Percentiles rank a stretch among this genome's conserved stretches.
These are phyloP conservation scores for Veloboletus limbatus DNA, from an alignment of 1,284 basidiomycete genomes.

Conservation along the genomic window DNA sequence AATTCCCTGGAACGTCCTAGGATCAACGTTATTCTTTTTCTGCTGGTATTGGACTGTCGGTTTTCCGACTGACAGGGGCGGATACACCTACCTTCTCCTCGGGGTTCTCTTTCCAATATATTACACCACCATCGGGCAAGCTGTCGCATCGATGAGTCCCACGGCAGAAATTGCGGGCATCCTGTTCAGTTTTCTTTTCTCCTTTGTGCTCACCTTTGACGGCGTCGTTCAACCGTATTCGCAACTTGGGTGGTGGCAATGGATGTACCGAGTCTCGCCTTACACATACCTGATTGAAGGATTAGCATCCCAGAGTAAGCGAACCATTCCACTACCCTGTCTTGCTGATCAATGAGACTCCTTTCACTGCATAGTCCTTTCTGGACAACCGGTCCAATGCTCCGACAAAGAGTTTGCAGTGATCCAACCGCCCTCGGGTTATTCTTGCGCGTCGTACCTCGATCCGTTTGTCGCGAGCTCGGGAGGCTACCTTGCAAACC, in stretches of 20 bases:
- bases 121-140: constrained; percentile 58
- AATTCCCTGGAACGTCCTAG: constrained; percentile 65
- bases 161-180: constrained; percentile 64
- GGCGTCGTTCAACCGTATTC: constrained; percentile 65
- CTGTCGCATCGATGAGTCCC: constrained; percentile 64
- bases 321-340: too few relatives aligned
- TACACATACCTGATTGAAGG: constrained; percentile 72
- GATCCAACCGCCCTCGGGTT: constrained; percentile 68
- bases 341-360: not conserved
- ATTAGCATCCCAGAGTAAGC: constrained; percentile 48
- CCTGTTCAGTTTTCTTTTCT: constrained; percentile 66
- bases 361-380: constrained; percentile 17
- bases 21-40: constrained; percentile 56
- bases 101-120: constrained; percentile 50
- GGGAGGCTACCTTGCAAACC: constrained; percentile 80
- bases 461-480: constrained; percentile 56
- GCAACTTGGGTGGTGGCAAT: constrained; percentile 75
- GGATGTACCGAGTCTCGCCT: constrained; percentile 80
- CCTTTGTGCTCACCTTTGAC: constrained; percentile 66
- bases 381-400: constrained; percentile 68
- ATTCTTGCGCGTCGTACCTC: constrained; percentile 73
- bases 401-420: constrained; percentile 58
- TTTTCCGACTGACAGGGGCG: constrained; percentile 47
- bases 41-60: constrained; percentile 75
- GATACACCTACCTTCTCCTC: constrained; percentile 52